A percentile compares a stretch with the other conserved stretches of the same genome.
Evolutionary conservation across 1,284 basidiomycete species (phyloP).

Genomic region (Cryptococcus sp.): DNA sequence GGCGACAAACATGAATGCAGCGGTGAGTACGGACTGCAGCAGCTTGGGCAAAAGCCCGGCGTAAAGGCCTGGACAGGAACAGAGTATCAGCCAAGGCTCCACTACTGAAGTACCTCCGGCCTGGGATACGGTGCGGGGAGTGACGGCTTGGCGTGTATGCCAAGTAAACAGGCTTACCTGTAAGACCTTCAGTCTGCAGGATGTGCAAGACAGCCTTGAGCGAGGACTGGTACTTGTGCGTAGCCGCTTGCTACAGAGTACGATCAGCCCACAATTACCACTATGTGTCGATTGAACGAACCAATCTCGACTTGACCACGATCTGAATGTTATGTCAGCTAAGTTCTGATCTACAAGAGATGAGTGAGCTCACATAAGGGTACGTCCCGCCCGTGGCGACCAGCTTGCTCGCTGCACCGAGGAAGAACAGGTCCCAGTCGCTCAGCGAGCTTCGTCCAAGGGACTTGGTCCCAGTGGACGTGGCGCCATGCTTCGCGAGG

Average conservation of each 20-base stretch:
- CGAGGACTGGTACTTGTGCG: slow-evolving; percentile 54
- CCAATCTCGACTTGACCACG: slow-evolving; percentile 54
- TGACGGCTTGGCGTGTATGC: too few species aligned
- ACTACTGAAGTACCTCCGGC: too few species aligned
- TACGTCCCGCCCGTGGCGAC: slow-evolving; percentile 54
- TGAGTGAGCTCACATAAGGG: slow-evolving; percentile 45
- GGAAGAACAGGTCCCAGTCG: slow-evolving; percentile 85
- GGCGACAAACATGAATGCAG: slow-evolving; percentile 82
- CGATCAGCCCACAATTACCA: neutral
- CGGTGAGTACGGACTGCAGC: slow-evolving; percentile 83
- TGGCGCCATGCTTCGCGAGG: slow-evolving; percentile 20
- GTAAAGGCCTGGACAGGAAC: slow-evolving; percentile 65
- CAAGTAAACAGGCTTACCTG: too few species aligned
- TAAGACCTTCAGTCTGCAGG: slow-evolving; percentile 71
- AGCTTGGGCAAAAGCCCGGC: slow-evolving; percentile 83
- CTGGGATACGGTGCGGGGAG: too few species aligned
- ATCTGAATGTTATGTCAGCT: slow-evolving; percentile 30
- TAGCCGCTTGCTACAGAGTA: slow-evolving; percentile 48
- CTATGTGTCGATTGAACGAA: slow-evolving; percentile 17
- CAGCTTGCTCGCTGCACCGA: slow-evolving; percentile 86
- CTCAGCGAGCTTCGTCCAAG: slow-evolving; percentile 60
- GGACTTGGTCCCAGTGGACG: slow-evolving; percentile 51
- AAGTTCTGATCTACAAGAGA: too few species aligned
- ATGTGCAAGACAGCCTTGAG: slow-evolving; percentile 57
- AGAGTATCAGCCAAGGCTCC: neutral